Evolutionary conservation across 73 alveolate genomes (phyloP).

Genomic region (Symbiodinium natans): DNA sequence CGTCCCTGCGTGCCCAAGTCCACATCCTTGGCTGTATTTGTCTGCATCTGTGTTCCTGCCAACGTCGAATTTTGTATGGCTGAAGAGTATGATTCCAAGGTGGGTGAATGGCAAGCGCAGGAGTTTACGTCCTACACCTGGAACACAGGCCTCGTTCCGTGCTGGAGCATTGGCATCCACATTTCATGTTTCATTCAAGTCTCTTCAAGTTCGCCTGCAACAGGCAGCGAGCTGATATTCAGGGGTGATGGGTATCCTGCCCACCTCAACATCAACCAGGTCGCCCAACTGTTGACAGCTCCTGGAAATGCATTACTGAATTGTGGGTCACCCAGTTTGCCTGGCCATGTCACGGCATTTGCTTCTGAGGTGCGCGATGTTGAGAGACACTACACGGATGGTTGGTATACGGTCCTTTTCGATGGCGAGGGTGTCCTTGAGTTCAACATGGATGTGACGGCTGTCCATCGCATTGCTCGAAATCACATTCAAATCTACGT

Average conservation of each 20-base stretch:
- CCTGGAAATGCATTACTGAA: too few species aligned
- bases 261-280: slow-evolving; percentile 47
- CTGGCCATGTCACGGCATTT: background rate
- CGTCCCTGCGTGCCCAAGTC: too few species aligned
- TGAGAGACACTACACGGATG: slow-evolving; percentile 77
- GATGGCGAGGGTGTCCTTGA: slow-evolving; percentile 90
- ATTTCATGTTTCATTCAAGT: background rate
- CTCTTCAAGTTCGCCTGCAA: too few species aligned
- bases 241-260: slow-evolving; percentile 82
- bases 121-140: slow-evolving; percentile 70
- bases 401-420: slow-evolving; percentile 66
- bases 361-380: slow-evolving; percentile 53
- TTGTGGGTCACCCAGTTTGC: background rate
- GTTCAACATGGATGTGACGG: slow-evolving; percentile 85
- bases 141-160: slow-evolving; percentile 54
- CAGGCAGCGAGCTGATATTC: slow-evolving; percentile 34
- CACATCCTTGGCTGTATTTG: too few species aligned
- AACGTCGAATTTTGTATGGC: too few species aligned
- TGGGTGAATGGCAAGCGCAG: slow-evolving; percentile 83
- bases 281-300: slow-evolving; percentile 43
- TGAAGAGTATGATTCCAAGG: background rate
- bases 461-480: slow-evolving; percentile 49
- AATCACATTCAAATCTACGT: slow-evolving; percentile 60
- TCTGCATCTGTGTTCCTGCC: too few species aligned
- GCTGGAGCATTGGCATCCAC: background rate